Evolutionary conservation across 345 rosid species (phyloP).

Genomic region (Eucalyptus erythrocorys): DNA sequence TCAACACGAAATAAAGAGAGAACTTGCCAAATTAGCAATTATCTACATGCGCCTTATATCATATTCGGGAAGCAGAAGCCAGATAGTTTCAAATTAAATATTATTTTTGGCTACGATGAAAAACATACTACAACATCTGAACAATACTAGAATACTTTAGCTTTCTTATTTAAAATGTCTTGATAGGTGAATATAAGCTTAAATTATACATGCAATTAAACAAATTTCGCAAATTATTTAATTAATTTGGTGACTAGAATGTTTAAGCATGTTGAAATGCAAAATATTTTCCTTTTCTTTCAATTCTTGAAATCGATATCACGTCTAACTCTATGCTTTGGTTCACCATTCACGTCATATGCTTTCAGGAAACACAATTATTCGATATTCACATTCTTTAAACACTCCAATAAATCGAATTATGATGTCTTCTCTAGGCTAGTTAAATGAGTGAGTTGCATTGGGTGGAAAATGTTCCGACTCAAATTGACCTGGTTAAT

Average conservation of each 20-base stretch:
- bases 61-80: too few relatives aligned
- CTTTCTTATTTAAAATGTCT: not conserved
- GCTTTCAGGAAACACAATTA: not conserved
- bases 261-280: not conserved
- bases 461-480: rapidly evolving
- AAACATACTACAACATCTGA: not conserved
- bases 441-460: not conserved
- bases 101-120: not conserved
- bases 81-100: too few relatives aligned
- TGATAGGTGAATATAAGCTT: not conserved
- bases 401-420: not conserved
- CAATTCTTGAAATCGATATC: not conserved
- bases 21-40: not conserved
- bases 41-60: not conserved
- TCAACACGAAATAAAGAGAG: not conserved
- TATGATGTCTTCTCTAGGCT: not conserved
- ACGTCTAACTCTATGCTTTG: not conserved
- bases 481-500: too few relatives aligned
- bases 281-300: not conserved
- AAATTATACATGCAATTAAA: not conserved
- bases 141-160: not conserved
- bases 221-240: not conserved
- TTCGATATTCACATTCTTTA: not conserved
- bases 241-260: not conserved
- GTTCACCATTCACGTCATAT: not conserved